These are phyloP conservation scores for Corylus heterophylla DNA, from an alignment of 306 rosid genomes.

Conservation along the genomic window DNA sequence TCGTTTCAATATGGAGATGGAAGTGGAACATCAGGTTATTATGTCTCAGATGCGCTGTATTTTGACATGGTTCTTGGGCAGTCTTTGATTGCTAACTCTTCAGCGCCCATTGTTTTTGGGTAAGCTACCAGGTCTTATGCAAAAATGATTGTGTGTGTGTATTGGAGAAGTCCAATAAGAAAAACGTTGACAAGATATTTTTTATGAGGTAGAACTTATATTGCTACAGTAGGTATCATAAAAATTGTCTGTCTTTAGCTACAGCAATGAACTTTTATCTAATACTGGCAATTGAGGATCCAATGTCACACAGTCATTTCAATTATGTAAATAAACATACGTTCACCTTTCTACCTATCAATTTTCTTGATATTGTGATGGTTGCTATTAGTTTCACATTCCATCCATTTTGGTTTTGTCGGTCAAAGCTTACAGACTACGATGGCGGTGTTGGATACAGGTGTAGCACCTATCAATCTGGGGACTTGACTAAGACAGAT, in stretches of 20 bases:
- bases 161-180: neutral
- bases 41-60: slow-evolving; percentile 67
- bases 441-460: slow-evolving; percentile 55
- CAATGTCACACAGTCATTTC: neutral
- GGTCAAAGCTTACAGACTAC: slow-evolving; percentile 28
- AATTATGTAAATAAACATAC: neutral
- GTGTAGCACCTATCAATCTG: slow-evolving; percentile 84
- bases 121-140: slow-evolving; percentile 44
- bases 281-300: neutral
- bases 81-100: slow-evolving; percentile 57
- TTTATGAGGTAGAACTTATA: neutral
- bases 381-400: slow-evolving; percentile 13
- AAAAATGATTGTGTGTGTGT: slow-evolving; percentile 5
- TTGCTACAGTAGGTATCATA: neutral
- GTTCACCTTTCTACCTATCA: neutral
- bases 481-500: slow-evolving; percentile 81
- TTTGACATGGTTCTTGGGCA: slow-evolving; percentile 79
- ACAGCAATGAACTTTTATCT: neutral
- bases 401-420: slow-evolving; percentile 11
- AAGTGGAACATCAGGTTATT: slow-evolving; percentile 83
- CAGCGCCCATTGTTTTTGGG: slow-evolving; percentile 83
- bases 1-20: slow-evolving; percentile 83
- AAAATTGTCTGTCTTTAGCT: neutral
- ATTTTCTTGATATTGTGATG: slow-evolving; percentile 12
- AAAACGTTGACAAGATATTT: neutral